These are phyloP conservation scores for Scedosporium dehoogii DNA, from an alignment of 2,329 filamentous ascomycete genomes.

Conservation along the genomic window DNA sequence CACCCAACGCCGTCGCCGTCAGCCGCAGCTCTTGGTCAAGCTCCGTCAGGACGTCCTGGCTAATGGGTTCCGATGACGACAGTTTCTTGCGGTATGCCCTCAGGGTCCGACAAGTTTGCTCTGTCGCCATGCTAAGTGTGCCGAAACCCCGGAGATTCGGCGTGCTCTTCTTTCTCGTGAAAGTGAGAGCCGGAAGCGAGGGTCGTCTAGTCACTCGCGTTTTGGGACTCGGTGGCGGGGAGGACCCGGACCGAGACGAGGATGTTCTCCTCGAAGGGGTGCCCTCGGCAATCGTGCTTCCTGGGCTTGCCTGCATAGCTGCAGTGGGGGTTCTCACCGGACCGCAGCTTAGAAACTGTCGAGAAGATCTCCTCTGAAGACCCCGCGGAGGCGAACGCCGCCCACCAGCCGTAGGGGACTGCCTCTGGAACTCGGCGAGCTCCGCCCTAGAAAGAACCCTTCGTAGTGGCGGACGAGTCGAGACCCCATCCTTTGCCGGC, in stretches of 20 bases:
- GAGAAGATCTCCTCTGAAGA: conserved; percentile 44
- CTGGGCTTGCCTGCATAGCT: conserved; percentile 29
- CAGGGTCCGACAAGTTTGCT: conserved; percentile 53
- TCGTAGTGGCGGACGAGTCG: conserved; percentile 63
- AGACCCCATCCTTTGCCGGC: conserved; percentile 39
- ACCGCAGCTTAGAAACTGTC: conserved; percentile 13
- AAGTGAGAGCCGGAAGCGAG: conserved; percentile 40
- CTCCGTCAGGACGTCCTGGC: conserved; percentile 48
- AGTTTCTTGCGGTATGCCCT: conserved; percentile 55
- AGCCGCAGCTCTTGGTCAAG: conserved; percentile 55
- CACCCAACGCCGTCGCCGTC: conserved; percentile 50
- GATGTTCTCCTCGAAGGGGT: conserved; percentile 40
- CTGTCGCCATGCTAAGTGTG: conserved; percentile 51
- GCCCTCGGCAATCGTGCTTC: conserved; percentile 30
- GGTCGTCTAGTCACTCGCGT: conserved; percentile 36
- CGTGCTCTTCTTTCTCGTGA: conserved; percentile 39
- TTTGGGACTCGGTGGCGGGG: conserved; percentile 39
- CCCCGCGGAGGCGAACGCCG: conserved; percentile 46
- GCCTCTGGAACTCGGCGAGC: conserved; percentile 65
- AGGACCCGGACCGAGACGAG: conserved; percentile 32
- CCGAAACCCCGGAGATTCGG: conserved; percentile 41
- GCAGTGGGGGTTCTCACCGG: conserved; percentile 27
- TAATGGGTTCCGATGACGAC: conserved; percentile 43
- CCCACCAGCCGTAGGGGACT: conserved; percentile 30
- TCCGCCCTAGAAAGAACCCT: conserved; percentile 82